phyloP scores from a whole-genome alignment of 805 yeast species.

The Kodamaea kaohsiungensis region DNA sequence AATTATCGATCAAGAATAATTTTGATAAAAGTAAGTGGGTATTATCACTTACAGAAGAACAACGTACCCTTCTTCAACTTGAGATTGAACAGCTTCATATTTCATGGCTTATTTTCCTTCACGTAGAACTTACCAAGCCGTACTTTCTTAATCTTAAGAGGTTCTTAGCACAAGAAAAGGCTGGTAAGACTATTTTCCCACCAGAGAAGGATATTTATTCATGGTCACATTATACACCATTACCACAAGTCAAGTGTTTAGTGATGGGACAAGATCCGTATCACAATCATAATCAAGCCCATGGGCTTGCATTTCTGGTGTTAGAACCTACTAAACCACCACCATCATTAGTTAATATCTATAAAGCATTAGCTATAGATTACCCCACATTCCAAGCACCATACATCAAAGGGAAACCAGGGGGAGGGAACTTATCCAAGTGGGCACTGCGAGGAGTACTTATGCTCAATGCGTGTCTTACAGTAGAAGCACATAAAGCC shows the following conservation, averaged over 20 bases:
- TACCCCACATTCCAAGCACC: slow-evolving; percentile 62
- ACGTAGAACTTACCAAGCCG: slow-evolving; percentile 76
- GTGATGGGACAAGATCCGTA: slow-evolving; percentile 97
- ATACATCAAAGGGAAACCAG: slow-evolving; percentile 32
- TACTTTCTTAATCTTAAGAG: slow-evolving; percentile 74
- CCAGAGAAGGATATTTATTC: slow-evolving; percentile 77
- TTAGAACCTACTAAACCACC: slow-evolving; percentile 75
- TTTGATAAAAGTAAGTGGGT: slow-evolving; percentile 60
- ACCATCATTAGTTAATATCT: slow-evolving; percentile 86
- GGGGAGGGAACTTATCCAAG: slow-evolving; percentile 66
- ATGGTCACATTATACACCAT: slow-evolving; percentile 87
- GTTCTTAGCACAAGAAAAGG: slow-evolving; percentile 54
- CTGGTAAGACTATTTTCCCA: slow-evolving; percentile 66
- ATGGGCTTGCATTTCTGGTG: slow-evolving; percentile 93
- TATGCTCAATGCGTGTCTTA: slow-evolving; percentile 81
- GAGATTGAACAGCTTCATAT: slow-evolving; percentile 73
- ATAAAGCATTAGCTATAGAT: slow-evolving; percentile 63
- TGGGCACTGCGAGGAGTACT: slow-evolving; percentile 93
- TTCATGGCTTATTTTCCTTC: slow-evolving; percentile 74
- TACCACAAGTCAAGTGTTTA: slow-evolving; percentile 70
- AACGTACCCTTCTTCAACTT: slow-evolving; percentile 51
- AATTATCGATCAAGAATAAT: slow-evolving; percentile 14
- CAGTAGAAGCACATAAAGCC: slow-evolving; percentile 91
- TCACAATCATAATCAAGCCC: slow-evolving; percentile 91
- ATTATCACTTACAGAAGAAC: slow-evolving; percentile 46